Conservation (phyloP, 2,329 filamentous ascomycete species). For the Scedosporium minutisporum region DNA sequence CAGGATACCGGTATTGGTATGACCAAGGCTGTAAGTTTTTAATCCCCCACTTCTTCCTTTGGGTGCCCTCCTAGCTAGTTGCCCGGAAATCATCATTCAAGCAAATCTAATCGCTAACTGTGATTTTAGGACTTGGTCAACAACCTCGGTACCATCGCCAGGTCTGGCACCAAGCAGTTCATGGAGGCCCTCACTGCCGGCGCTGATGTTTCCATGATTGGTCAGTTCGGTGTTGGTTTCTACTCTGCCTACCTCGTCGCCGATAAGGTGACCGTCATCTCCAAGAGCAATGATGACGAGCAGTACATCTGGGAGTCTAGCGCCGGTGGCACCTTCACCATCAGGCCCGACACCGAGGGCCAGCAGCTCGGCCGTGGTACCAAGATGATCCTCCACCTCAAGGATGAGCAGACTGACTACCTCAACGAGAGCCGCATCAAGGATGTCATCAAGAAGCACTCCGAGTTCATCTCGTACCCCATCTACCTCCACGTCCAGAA, state of each 20-base stretch:
- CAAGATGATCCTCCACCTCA: slow-evolving; percentile 97
- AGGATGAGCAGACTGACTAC: slow-evolving; percentile 99
- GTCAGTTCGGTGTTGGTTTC: slow-evolving; percentile 99
- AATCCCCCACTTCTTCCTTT: no score
- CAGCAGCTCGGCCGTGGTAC: slow-evolving; percentile 88
- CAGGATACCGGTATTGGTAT: slow-evolving; percentile 98
- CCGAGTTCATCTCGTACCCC: slow-evolving; percentile 99
- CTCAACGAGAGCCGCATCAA: slow-evolving; percentile 98
- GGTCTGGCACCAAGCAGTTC: slow-evolving; percentile 99
- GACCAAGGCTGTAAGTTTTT: slow-evolving; percentile 89
- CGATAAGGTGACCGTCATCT: slow-evolving; percentile 89
- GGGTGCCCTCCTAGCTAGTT: no score
- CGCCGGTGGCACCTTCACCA: slow-evolving; percentile 94
- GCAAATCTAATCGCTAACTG: slow-evolving; percentile 24
- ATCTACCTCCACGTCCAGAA: slow-evolving; percentile 99
- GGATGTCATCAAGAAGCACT: slow-evolving; percentile 99
- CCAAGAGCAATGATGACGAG: slow-evolving; percentile 99
- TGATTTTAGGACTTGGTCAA: slow-evolving; percentile 81
- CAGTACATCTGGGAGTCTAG: slow-evolving; percentile 99
- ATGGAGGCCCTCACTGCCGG: slow-evolving; percentile 98
- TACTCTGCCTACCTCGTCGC: slow-evolving; percentile 99
- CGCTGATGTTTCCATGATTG: slow-evolving; percentile 99
- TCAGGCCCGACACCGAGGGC: slow-evolving; percentile 81
- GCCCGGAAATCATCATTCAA: slow-evolving; percentile 7
- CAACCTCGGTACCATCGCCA: slow-evolving; percentile 99